phyloP scores from a whole-genome alignment of 805 yeast species.

The Starmerella vitae region DNA sequence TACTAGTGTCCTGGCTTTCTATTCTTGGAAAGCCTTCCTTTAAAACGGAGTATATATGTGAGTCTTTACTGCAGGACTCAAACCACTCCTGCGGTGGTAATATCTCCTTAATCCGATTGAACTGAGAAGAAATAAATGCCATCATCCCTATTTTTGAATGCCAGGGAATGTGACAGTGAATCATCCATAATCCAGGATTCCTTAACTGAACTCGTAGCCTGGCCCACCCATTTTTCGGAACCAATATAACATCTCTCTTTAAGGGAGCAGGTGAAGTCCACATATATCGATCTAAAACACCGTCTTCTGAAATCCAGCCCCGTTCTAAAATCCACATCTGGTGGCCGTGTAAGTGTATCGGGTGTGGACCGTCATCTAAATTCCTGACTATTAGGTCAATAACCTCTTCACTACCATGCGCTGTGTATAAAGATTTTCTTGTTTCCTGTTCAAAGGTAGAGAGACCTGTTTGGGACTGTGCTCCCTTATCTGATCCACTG shows the following conservation, averaged over 20 bases:
- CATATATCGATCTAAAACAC: no score
- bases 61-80: conserved; percentile 2
- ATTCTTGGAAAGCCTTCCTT: not conserved
- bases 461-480: no score
- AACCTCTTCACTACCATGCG: conserved; percentile 24
- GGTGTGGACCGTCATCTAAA: conserved; percentile 76
- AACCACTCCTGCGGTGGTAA: conserved; percentile 22
- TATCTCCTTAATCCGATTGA: conserved; percentile 16
- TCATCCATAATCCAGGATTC: conserved; percentile 89
- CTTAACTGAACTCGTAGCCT: conserved; percentile 61
- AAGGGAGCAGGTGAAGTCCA: no score
- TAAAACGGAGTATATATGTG: not conserved
- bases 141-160: conserved; percentile 75
- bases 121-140: conserved; percentile 23
- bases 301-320: no score
- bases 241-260: conserved; percentile 56
- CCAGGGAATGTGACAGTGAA: conserved; percentile 84
- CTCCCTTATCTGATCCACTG: no score
- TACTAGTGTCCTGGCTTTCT: no score
- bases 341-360: conserved; percentile 90
- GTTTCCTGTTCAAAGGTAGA: no score
- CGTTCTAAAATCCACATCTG: conserved; percentile 60
- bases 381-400: conserved; percentile 70
- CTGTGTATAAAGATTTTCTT: no score
- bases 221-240: conserved; percentile 53